phyloP scores from a whole-genome alignment of 2,329 filamentous ascomycete genomes.

The Ustulina deusta region DNA sequence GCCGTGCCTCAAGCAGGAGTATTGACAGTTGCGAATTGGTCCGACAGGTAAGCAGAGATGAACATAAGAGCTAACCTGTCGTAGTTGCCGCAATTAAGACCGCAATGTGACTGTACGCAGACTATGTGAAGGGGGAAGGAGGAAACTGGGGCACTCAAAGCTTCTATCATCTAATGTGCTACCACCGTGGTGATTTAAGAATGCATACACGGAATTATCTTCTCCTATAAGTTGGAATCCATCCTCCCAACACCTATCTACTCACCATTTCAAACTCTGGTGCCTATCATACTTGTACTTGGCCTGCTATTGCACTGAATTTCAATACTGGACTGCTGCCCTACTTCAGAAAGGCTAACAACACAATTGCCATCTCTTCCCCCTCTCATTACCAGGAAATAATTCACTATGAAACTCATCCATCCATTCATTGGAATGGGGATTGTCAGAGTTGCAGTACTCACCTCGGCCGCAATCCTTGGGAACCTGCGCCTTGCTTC shows the following conservation, averaged over 20 bases:
- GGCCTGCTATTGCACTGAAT: background rate
- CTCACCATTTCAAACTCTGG: background rate
- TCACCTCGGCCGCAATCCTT: background rate
- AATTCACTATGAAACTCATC: conserved; percentile 20
- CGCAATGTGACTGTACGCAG: background rate
- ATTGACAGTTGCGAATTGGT: background rate
- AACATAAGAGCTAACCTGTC: background rate
- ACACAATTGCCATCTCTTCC: background rate
- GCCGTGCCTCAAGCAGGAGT: background rate
- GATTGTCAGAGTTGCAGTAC: conserved; percentile 8
- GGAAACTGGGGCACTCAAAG: background rate
- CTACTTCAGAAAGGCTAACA: background rate
- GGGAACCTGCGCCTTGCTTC: background rate
- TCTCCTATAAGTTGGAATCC: background rate
- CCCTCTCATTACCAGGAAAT: background rate
- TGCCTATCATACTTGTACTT: conserved; percentile 16
- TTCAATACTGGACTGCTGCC: background rate
- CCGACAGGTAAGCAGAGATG: background rate
- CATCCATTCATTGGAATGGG: background rate
- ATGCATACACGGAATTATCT: background rate
- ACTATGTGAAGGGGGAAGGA: background rate
- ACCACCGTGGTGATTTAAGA: background rate
- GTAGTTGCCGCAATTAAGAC: conserved; percentile 1
- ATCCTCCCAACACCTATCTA: background rate
- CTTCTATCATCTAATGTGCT: background rate